Conservation (phyloP, 495 filamentous ascomycete species). For the Pseudevernia furfuracea region DNA sequence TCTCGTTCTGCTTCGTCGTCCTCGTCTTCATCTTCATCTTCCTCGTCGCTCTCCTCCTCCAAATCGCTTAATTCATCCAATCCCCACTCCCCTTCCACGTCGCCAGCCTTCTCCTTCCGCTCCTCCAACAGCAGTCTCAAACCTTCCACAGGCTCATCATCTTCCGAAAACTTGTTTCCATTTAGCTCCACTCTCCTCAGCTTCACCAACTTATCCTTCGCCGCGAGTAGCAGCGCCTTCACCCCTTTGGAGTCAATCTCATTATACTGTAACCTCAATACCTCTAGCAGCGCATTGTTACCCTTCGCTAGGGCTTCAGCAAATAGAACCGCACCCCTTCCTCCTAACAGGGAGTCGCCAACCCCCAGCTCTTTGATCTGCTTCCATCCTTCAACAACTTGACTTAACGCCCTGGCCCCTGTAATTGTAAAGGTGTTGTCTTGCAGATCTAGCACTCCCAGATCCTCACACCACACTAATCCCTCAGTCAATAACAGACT, state of each 20-base stretch:
- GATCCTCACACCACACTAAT: constrained; percentile 52
- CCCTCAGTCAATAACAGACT: constrained; percentile 67
- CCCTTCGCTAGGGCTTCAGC: constrained; percentile 65
- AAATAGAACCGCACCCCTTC: constrained; percentile 69
- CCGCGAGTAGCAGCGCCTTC: constrained; percentile 57
- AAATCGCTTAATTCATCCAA: constrained; percentile 66
- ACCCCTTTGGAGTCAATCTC: constrained; percentile 74
- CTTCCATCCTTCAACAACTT: constrained; percentile 65
- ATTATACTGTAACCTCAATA: constrained; percentile 84
- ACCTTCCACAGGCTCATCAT: constrained; percentile 55
- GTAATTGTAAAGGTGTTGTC: constrained; percentile 90
- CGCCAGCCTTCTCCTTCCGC: constrained; percentile 51
- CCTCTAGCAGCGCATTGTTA: constrained; percentile 67
- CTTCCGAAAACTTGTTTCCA: constrained; percentile 88
- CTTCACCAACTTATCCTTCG: constrained; percentile 55
- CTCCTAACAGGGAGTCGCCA: constrained; percentile 75
- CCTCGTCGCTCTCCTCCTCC: constrained; percentile 64
- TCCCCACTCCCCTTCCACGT: constrained; percentile 59
- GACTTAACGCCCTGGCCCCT: constrained; percentile 71
- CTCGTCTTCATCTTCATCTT: constrained; percentile 52
- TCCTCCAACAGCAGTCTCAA: constrained; percentile 45
- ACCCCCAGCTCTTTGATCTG: constrained; percentile 76
- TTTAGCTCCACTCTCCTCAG: constrained; percentile 85
- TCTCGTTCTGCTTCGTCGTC: constrained; percentile 49
- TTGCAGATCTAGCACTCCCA: constrained; percentile 80